Base-by-base conservation (phyloP, 352 stramenopile species). In the Globisporangium alternatum region DNA sequence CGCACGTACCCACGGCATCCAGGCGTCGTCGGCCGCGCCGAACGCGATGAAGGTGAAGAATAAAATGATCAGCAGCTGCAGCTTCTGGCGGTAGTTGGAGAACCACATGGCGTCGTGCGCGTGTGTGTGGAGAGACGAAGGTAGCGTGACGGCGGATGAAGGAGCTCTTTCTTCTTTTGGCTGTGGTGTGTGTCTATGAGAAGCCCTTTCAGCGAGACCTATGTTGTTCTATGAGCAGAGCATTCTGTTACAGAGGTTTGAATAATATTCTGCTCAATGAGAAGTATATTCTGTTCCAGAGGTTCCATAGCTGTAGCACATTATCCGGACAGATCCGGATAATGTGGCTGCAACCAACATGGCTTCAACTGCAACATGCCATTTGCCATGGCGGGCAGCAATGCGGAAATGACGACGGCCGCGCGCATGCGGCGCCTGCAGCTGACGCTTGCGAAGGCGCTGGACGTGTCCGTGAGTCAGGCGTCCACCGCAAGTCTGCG, bases 41-140 rank as follows among this genome's bases (percentile, higher is more conserved):
- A 93, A 91, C n/a, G 85, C 80, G 51, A 93, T 67, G 58, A 93
- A 90, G 67, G 76, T 86, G 69, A 91, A 93, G 81, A 91, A 93
- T 33, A 84, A 53, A 67, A 93, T 91, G 51, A 93, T 49, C n/a
- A 90, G 69, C 65, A 90, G 72, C 79, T 91, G 82, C 55, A 91
- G 72, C 72, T 82, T 84, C 76, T 93, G 85, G 71, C 82, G 78
- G 57, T 82, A 78, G 66, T 80, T 87, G 58, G 75, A 87, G 69
- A 93, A 87, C 83, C 81, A 91, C 80, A 86, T 91, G 62, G 62
- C 78, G 78, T 30, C 47, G 22, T 33, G 47, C 9, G 31, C 17
- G 31, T 12, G n/a, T 28, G 19, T 3, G 19, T 17, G 21, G 21
- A 28, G 25, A 21, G 22, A 28, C 3, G 22, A 30, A 54, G 47